Conservation (phyloP, 177 flowering plant genomes). For the Vitis hybrid region DNA sequence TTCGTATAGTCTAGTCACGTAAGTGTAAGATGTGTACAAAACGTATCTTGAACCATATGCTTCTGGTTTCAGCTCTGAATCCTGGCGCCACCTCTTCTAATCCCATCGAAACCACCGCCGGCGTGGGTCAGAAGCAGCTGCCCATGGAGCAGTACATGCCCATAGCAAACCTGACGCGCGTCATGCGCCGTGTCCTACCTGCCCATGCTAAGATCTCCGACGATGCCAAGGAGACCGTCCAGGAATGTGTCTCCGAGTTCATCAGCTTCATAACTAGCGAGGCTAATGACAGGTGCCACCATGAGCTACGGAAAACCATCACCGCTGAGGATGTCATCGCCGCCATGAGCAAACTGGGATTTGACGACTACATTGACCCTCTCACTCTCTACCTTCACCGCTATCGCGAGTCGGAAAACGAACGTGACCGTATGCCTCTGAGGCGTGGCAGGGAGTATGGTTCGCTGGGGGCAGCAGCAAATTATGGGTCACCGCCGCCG, state of each 20-base stretch:
- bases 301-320: conserved; percentile 40
- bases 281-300: conserved; percentile 35
- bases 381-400: conserved; percentile 25
- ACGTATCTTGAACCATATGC: no score
- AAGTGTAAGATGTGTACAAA: no score
- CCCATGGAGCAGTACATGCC: conserved; percentile 35
- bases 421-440: no score
- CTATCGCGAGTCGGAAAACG: background rate
- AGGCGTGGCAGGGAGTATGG: no score
- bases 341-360: conserved; percentile 38
- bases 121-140: background rate
- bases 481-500: no score
- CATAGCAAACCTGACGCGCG: conserved; percentile 34
- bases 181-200: conserved; percentile 36
- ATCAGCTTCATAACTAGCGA: conserved; percentile 46
- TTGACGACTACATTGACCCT: conserved; percentile 35
- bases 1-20: no score
- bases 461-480: no score
- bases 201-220: conserved; percentile 38
- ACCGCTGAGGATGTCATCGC: conserved; percentile 36
- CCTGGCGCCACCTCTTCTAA: no score
- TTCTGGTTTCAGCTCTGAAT: no score
- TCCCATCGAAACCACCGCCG: no score
- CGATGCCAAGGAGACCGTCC: conserved; percentile 40
- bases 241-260: conserved; percentile 43